phyloP scores from a whole-genome alignment of 148 eudicot genomes.

The Diospyros lotus region DNA sequence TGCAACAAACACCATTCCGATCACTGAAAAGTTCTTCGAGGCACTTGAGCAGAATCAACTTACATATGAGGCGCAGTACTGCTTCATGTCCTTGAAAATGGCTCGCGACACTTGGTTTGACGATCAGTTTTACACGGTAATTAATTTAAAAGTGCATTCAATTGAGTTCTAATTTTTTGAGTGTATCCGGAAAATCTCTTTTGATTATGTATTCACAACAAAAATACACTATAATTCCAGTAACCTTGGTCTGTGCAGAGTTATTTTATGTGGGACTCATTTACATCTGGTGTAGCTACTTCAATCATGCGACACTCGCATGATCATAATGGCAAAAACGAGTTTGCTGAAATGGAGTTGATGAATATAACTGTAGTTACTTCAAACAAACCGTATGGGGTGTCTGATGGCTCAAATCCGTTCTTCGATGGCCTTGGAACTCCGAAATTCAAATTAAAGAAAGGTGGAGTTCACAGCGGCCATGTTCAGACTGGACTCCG shows the following conservation, averaged over 20 bases:
- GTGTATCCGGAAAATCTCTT: not conserved
- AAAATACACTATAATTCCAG: not conserved
- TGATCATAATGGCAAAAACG: conserved; percentile 47
- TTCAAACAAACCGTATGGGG: conserved; percentile 73
- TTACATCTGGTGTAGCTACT: conserved; percentile 67
- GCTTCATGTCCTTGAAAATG: conserved; percentile 64
- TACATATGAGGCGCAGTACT: conserved; percentile 79
- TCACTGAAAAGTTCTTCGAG: conserved; percentile 46
- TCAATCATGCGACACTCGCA: conserved; percentile 59
- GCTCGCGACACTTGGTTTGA: conserved; percentile 63
- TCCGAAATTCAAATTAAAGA: conserved; percentile 49
- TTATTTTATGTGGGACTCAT: conserved; percentile 89
- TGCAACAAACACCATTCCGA: conserved; percentile 85
- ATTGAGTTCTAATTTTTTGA: too few species aligned
- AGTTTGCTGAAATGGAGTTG: conserved; percentile 73
- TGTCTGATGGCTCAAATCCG: conserved; percentile 77
- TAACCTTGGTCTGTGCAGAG: conserved; percentile 36
- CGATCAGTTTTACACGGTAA: conserved; percentile 60
- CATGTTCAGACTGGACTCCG: conserved; percentile 75
- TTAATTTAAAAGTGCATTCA: not conserved
- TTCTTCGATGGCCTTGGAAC: conserved; percentile 48
- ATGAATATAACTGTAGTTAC: conserved; percentile 79
- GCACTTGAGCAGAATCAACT: conserved; percentile 56
- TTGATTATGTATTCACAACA: not conserved
- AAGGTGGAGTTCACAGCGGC: conserved; percentile 78